Percentiles rank a stretch among this genome's conserved stretches.
phyloP scores from a whole-genome alignment of 805 yeast genomes.

The Suhomyces canberraensis region DNA sequence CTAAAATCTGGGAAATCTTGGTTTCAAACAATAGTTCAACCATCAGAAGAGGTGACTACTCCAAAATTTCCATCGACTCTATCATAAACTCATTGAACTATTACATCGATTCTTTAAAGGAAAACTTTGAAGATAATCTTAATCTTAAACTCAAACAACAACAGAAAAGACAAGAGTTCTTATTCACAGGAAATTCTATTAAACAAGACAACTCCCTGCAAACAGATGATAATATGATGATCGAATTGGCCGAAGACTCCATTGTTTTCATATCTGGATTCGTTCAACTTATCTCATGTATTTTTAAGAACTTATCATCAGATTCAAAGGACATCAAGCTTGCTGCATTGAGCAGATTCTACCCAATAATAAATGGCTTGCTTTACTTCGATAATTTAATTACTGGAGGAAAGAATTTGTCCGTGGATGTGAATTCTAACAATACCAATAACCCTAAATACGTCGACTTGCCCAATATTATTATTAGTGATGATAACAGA shows the following conservation, averaged over 20 bases:
- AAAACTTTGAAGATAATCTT: conserved; percentile 34
- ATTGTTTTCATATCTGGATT: conserved; percentile 71
- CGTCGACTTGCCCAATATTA: conserved; percentile 19
- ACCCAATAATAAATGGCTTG: conserved; percentile 32
- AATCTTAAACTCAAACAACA: conserved; percentile 26
- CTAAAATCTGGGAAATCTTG: conserved; percentile 38
- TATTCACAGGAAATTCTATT: conserved; percentile 16
- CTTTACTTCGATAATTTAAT: conserved; percentile 40
- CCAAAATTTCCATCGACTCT: conserved; percentile 52
- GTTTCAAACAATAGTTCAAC: conserved; percentile 20
- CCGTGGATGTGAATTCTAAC: conserved; percentile 10
- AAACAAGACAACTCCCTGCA: conserved; percentile 21
- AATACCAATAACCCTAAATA: conserved; percentile 11
- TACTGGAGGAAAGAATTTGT: conserved; percentile 12
- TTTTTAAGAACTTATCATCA: conserved; percentile 28
- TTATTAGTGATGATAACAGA: conserved; percentile 35
- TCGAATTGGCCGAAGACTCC: conserved; percentile 77
- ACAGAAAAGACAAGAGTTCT: conserved; percentile 35
- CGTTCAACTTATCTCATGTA: conserved; percentile 53
- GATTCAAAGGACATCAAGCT: conserved; percentile 24
- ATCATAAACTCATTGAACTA: conserved; percentile 53
- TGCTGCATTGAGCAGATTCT: conserved; percentile 31
- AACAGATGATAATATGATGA: conserved; percentile 30
- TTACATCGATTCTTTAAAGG: conserved; percentile 46
- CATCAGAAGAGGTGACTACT: conserved; percentile 36